Evolutionary conservation across 225 moss, liverwort and hornwort genomes (phyloP), one percentile per base, ranked within the genome.

Genomic region (Marchantia polymorpha): DNA sequence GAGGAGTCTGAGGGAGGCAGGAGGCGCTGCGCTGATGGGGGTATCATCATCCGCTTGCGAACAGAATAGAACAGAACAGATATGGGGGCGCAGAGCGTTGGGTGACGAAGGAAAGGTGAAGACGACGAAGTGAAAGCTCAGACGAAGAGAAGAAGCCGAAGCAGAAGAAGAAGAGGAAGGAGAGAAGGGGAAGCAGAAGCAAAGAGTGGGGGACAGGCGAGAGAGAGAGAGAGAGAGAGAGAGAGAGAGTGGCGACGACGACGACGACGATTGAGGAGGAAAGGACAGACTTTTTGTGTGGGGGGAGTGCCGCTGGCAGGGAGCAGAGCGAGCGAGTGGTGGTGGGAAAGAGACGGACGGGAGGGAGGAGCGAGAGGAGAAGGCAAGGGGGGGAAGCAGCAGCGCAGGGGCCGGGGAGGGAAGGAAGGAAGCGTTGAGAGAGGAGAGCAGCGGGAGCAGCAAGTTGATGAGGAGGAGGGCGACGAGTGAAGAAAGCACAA

Each of bases 281-380:
- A 73, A 73, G 53, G 73, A 73, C 73, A 53, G 49, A 69, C 20
- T 72, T 47, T 52, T 12, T 69, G 69, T 71, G 71, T 50, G 29
- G 53, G 54, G 52, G 54, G 73, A 54, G 73, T 23, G 29, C 72
- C 13, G 51, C 23, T 23, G 53, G 53, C 71, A 71, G 71, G 50
- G 22, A 50, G 49, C 17, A 12, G n/a, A 50, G 50, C 17, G 54
- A 73, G 53, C 73, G 73, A 73, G 73, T 54, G 73, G 73, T 73
- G 53, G 73, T 54, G 73, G 73, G 53, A 27, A 73, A 73, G 73
- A 73, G 73, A n/a, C 52, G 73, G 53, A 27, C 0, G 16, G 15
- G 22, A 17, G 8, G 48, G 20, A 48, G 31, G 22, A 3, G 27
- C 4, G 23, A 27, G 50, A 51, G 51, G 52, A 4, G 23, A 52